Conservation (phyloP, 106 monocot genomes). For the Dioscorea alata region DNA sequence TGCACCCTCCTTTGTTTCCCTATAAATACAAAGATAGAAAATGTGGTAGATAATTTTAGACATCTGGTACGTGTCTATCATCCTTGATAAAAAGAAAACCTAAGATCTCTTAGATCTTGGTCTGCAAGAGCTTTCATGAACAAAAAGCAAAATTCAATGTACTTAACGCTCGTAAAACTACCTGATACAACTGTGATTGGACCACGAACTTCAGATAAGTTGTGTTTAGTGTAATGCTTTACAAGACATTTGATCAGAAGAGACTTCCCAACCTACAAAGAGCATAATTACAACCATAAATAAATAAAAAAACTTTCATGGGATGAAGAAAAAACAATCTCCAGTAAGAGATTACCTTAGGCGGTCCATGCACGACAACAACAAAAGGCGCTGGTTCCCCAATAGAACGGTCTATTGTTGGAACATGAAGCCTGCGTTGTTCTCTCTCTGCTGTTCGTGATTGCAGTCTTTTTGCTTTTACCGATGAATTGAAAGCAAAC, state of each 20-base stretch:
- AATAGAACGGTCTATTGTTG: conserved; percentile 65
- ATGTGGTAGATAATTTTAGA: not conserved
- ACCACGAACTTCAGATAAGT: conserved; percentile 85
- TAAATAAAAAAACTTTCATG: not conserved
- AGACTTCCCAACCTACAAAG: conserved; percentile 87
- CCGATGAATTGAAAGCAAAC: conserved; percentile 78
- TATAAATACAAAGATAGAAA: conserved; percentile 11
- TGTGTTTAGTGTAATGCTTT: conserved; percentile 94
- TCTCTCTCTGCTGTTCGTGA: conserved; percentile 79
- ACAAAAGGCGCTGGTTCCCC: conserved; percentile 90
- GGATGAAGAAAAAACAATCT: not conserved
- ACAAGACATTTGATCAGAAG: conserved; percentile 87
- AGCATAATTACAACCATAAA: conserved; percentile 1
- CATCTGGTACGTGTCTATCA: not conserved
- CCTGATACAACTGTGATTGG: conserved; percentile 97
- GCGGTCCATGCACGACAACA: conserved; percentile 93
- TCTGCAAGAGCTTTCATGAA: no score
- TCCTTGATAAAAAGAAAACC: no score
- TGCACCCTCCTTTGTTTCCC: conserved; percentile 90
- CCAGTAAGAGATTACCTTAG: conserved; percentile 32
- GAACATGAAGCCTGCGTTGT: conserved; percentile 82
- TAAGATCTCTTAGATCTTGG: no score
- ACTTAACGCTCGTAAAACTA: conserved; percentile 2
- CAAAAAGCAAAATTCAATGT: not conserved
- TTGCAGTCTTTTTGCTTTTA: conserved; percentile 78